phyloP scores from a whole-genome alignment of 768 basidiomycete species.

The Chalciporus chontae region DNA sequence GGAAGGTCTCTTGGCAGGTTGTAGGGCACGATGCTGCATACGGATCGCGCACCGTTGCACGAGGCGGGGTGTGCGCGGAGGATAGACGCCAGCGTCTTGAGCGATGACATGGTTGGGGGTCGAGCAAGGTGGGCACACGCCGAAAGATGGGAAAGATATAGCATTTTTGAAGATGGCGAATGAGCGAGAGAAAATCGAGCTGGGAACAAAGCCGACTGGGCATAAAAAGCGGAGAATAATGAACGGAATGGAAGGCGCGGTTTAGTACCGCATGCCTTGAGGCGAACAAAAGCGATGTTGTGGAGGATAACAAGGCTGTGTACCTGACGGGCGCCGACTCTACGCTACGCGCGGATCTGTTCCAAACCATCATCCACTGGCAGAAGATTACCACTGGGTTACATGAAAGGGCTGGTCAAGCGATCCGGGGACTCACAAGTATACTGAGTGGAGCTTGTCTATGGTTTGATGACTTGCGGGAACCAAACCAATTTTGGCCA shows the following conservation, averaged over 20 bases:
- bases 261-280: constrained; percentile 14
- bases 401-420: neutral
- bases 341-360: no score
- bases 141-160: constrained; percentile 1
- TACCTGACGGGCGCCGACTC: neutral
- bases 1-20: constrained; percentile 40
- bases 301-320: constrained; percentile 11
- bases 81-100: neutral
- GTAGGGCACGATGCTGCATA: constrained; percentile 20
- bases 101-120: constrained; percentile 2
- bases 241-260: constrained; percentile 1
- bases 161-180: neutral
- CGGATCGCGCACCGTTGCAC: constrained; percentile 10
- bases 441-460: no score
- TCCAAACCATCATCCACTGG: neutral
- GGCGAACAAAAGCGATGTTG: constrained; percentile 17
- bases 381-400: neutral
- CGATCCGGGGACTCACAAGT: no score
- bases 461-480: no score
- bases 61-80: neutral
- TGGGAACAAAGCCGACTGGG: neutral
- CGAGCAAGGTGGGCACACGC: neutral
- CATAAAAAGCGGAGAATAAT: neutral
- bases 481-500: no score
- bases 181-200: neutral